A percentile compares a stretch with the other conserved stretches of the same genome.
Evolutionary conservation across 257 asterid species (phyloP).

Genomic region (Solanum pennellii): DNA sequence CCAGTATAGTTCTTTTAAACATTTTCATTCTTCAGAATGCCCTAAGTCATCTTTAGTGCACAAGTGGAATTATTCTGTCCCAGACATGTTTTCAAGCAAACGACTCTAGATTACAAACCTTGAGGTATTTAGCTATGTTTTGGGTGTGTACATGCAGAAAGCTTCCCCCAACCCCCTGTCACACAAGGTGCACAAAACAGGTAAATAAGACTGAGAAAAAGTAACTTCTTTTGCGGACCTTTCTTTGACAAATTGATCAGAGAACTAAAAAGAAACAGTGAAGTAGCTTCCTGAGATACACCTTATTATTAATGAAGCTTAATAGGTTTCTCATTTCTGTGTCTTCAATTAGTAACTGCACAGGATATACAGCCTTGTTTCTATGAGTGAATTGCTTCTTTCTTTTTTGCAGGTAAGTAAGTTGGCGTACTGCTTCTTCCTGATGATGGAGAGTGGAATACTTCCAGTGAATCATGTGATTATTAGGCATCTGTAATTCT

Average conservation of each 20-base stretch:
- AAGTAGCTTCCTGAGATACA: background rate
- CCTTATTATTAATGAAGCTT: background rate
- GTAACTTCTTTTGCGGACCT: background rate
- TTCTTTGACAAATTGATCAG: background rate
- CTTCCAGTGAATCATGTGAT: background rate
- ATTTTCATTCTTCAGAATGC: background rate
- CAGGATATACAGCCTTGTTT: background rate
- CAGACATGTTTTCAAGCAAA: background rate
- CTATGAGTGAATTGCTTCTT: background rate
- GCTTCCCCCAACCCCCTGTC: background rate
- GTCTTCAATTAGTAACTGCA: background rate
- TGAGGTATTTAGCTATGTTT: background rate
- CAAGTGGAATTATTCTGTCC: background rate
- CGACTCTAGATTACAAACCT: background rate
- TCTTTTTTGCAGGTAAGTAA: background rate
- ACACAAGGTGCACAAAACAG: background rate
- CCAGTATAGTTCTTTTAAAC: background rate
- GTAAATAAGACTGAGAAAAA: background rate
- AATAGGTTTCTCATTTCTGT: background rate
- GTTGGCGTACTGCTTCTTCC: background rate
- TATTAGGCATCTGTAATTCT: background rate
- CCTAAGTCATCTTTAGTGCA: background rate
- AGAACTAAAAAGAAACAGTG: background rate
- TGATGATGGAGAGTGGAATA: background rate
- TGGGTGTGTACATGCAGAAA: background rate